Base-by-base conservation (phyloP, 495 filamentous ascomycete species). In the Staphylotrichum longicolle region DNA sequence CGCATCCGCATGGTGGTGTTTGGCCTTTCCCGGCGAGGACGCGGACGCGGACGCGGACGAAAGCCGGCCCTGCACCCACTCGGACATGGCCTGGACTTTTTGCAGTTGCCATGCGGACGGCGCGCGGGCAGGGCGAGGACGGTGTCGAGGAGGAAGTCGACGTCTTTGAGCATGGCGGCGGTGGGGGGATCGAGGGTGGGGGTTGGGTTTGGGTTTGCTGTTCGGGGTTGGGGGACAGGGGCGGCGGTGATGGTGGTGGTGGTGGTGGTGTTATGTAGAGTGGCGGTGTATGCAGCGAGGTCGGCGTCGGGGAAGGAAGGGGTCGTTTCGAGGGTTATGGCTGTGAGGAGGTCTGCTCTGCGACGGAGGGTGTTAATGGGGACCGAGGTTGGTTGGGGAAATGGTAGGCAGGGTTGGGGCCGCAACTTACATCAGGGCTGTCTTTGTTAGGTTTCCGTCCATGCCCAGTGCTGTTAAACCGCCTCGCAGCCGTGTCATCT, bases 71-170 rank as follows among this genome's bases (percentile, higher is more conserved):
- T 58, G 45, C 0, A 66, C 50, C 64, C 64, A 66, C 5, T 14
- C n/a, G 11, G 57, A 61, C 56, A 61, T 49, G 49, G 45, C 27
- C 11, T 46, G 33, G 10, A 66, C 50, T 9, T 66, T 66, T 33
- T 51, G 40, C 1, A 61, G 50, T 8, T 61, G 44, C 49, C 56
- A 58, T 27, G 30, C 4, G 6, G 64, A 63, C 0, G 61, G 61
- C 12, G 10, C 1, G 1, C 7, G 3, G 64, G 57, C 1, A 61
- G 34, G 8, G 57, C 47, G 42, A 63, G 50, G 8, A 60, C 52
- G 9, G 60, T 58, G 45, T 57, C 41, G 44, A 63, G 11, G 48
- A 66, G 57, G 57, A 66, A 66, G 27, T n/a, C 11, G 39, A 62
- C 42, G 48, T 66, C 64, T 41, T 47, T 53, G 7, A 66, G 57